Base-by-base conservation (phyloP, 306 rosid species). In the Cicer arietinum region DNA sequence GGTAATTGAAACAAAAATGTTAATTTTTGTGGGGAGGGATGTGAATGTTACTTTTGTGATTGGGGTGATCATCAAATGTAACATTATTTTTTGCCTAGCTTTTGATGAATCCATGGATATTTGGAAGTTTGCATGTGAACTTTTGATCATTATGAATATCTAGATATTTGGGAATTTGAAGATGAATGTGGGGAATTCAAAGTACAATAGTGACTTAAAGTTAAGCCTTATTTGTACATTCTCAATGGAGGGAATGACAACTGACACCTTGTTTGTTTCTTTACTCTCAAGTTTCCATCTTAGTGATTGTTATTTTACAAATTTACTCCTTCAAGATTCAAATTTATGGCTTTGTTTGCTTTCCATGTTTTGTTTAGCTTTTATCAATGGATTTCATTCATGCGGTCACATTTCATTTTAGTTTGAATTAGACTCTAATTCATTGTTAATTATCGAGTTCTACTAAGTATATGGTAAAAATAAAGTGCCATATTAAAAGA, bases 121-220 rank as follows among this genome's bases (percentile, higher is more conserved):
- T 30, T 79, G 73, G 46, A 64, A 51, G 73, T 51, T 52, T 62
- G 43, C 59, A 74, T 84, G 80, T 67, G 71, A 64, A 63, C 71
- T 67, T 71, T 39, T 45, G 56, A 75, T 69, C 43, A 75, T 52
- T 54, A 51, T 25, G 30, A 25, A 25, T 42, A 51, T 62, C 35
- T 69, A 35, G 60, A 64, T 69, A 30, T 79, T 30, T 74, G 69
- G 75, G 79, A 47, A 78, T 61, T 47, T 48, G 61, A 42, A 71
- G 63, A 63, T 52, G 42, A 7, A 69, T 61, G 61, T 69, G 37
- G 58, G 39, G 30, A 67, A 58, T 62, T 17, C 7, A 22, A 74
- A 83, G 61, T 47, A 60, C 78, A 53, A 3, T 5, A 14, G 30
- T 40, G 69, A 7, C 41, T 63, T 62, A 40, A 14, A 22, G 69